Evolutionary conservation across 129 eudicot species (phyloP).

Genomic region (Solidago caesia): DNA sequence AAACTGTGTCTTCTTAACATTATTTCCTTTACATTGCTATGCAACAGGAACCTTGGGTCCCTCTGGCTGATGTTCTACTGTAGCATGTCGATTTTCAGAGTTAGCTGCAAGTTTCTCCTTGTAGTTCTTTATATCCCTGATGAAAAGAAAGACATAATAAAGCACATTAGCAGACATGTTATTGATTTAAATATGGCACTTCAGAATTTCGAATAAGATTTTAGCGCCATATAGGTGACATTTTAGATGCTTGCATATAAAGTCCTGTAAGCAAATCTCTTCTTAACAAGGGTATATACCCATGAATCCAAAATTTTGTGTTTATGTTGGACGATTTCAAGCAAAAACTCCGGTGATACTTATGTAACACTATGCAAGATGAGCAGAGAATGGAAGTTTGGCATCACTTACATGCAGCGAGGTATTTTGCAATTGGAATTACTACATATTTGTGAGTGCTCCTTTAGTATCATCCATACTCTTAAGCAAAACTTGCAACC

Average conservation of each 20-base stretch:
- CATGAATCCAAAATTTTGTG: not conserved
- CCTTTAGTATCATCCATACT: constrained; percentile 40
- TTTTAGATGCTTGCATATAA: not conserved
- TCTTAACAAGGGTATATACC: not conserved
- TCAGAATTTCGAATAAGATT: not conserved
- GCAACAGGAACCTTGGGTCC: constrained; percentile 18
- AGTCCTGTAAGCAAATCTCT: not conserved
- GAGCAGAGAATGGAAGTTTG: not conserved
- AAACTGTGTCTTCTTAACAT: constrained; percentile 27
- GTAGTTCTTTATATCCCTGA: constrained; percentile 49
- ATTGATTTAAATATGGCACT: not conserved
- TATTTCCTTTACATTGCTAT: constrained; percentile 26
- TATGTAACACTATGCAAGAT: not conserved
- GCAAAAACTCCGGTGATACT: not conserved
- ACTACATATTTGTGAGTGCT: constrained; percentile 52
- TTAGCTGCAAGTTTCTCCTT: constrained; percentile 23
- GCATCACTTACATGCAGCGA: constrained; percentile 59
- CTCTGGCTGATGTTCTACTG: constrained; percentile 18
- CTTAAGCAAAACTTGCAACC: constrained; percentile 42
- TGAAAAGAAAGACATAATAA: not conserved
- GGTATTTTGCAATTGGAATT: constrained; percentile 57
- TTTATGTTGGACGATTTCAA: not conserved
- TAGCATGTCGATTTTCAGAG: constrained; percentile 1
- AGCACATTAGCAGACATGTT: not conserved
- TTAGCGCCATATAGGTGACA: not conserved